A percentile compares a stretch with the other conserved stretches of the same genome.
Conservation (phyloP, 75 land plant genomes). For the Cunninghamia lanceolata region DNA sequence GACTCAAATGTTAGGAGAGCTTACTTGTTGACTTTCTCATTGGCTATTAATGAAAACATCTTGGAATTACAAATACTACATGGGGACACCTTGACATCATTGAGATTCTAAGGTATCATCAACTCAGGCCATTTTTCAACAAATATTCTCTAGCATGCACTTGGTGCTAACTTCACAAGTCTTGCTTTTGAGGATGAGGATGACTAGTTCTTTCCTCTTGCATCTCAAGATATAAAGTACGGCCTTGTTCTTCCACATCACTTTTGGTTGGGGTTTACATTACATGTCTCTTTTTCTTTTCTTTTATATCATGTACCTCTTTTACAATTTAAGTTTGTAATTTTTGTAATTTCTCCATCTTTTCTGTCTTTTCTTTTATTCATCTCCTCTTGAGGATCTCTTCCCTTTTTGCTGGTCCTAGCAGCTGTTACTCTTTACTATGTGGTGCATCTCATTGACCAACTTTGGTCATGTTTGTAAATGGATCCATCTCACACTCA, state of each 20-base stretch:
- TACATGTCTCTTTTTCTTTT: too few species aligned
- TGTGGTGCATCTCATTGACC: not conserved
- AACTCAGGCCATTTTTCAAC: not conserved
- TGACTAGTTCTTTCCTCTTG: not conserved
- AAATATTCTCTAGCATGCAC: not conserved
- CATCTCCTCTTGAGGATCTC: not conserved
- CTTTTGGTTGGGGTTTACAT: too few species aligned
- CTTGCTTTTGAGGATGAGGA: too few species aligned
- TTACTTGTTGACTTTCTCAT: not conserved
- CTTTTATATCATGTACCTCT: too few species aligned
- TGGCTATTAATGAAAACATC: not conserved
- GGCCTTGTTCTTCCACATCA: not conserved
- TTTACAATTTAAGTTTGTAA: too few species aligned
- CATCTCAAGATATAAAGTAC: not conserved
- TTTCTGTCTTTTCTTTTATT: too few species aligned
- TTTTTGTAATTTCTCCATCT: too few species aligned
- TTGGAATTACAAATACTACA: too few species aligned
- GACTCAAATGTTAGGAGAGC: not conserved
- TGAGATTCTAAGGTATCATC: not conserved
- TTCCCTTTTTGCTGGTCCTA: not conserved
- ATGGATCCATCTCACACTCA: not conserved
- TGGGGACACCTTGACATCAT: not conserved
- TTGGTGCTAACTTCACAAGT: not conserved
- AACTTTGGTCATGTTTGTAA: not conserved
- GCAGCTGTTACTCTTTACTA: not conserved